A percentile compares a stretch with the other conserved stretches of the same genome.
Conservation (phyloP, 495 filamentous ascomycete genomes). For the Neurospora pannonica region DNA sequence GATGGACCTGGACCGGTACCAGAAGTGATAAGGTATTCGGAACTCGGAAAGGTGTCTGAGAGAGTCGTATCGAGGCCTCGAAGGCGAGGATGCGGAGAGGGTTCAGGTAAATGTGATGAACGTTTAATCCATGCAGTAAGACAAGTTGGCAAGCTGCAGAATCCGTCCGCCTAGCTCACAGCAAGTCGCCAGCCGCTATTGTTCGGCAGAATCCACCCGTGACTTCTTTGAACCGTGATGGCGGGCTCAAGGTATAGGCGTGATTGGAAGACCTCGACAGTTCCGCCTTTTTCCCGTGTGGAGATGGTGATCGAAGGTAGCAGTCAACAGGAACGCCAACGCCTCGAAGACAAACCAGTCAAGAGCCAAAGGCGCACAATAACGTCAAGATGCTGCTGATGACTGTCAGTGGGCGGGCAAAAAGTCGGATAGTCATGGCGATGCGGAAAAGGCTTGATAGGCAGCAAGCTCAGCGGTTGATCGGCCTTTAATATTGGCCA, state of each 20-base stretch:
- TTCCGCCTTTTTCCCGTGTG: neutral
- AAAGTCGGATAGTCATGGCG: neutral
- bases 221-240: neutral
- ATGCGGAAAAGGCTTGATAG: slow-evolving; percentile 16
- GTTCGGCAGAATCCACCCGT: neutral
- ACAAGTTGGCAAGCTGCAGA: neutral
- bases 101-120: neutral
- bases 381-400: neutral
- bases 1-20: neutral
- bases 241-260: neutral
- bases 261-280: neutral
- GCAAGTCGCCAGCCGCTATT: neutral
- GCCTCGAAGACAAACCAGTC: neutral
- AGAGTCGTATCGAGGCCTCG: slow-evolving; percentile 1
- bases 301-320: neutral
- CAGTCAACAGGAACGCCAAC: neutral
- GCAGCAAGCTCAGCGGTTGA: slow-evolving; percentile 31
- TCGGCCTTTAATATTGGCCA: slow-evolving; percentile 41
- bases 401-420: neutral
- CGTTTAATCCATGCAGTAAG: neutral
- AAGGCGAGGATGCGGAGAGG: neutral
- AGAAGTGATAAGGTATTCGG: neutral
- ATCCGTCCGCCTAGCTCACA: neutral
- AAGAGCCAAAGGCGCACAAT: neutral
- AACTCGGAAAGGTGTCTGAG: slow-evolving; percentile 3